Evolutionary conservation across 2,329 filamentous ascomycete species (phyloP), one percentile per base, ranked within the genome.

Genomic region (Alternaria postmessia): DNA sequence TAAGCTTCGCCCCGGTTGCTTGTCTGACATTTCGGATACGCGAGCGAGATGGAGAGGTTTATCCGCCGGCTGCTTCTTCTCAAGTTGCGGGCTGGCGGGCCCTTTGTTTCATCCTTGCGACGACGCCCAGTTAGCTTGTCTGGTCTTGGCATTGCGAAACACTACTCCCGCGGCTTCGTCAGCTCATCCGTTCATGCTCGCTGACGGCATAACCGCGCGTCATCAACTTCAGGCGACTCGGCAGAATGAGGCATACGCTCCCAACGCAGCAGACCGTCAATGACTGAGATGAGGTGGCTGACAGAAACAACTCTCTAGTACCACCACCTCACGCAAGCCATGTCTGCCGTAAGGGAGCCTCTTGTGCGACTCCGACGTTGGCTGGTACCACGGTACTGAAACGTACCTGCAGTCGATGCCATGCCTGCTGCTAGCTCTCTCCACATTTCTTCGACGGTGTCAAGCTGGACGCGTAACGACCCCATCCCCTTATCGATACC

Each of bases 391-490:
- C 56, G 53, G 59, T 55, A 63, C 62, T 73, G 68, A 71, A 71
- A 72, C 70, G 58, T 51, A 55, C 39, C 44, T 57, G 62, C 44
- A 57, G 55, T 57, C 54, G 38, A 58, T 60, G 47, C 46, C 57
- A 65, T 64, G 60, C 67, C 59, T 67, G 54, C 60, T 44, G 61
- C 62, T 61, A 65, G 61, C 53, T 46, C 39, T 67, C 73, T 66
- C 74, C 73, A 76, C 72, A 69, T 55, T 68, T 72, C 65, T 59
- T 71, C 66, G 66, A 67, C 71, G 64, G 59, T 66, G 61, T 59
- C 41, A 66, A 67, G 69, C 67, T 69, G 65, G 72, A 73, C 73
- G 73, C 73, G 75, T 76, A 71, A 73, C 67, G 74, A 69, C 59
- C 59, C 63, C 62, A 64, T 64, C 57, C 53, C 57, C 54, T 59